Evolutionary conservation across 2,329 filamentous ascomycete species (phyloP).

Genomic region (Neonectria ditissima): DNA sequence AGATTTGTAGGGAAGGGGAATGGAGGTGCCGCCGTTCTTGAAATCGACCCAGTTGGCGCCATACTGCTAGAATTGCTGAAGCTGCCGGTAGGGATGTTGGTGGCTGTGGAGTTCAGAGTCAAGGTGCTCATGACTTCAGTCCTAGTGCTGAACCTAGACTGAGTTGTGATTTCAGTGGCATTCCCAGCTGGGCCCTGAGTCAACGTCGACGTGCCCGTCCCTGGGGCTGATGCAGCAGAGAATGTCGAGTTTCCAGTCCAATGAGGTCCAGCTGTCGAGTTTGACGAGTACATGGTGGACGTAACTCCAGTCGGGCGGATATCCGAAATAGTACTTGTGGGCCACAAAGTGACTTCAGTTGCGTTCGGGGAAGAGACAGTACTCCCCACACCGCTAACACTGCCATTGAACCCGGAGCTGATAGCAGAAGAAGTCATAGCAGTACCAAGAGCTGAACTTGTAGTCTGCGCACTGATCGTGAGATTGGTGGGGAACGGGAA

Average conservation of each 20-base stretch:
- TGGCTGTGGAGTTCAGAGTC: conserved; percentile 22
- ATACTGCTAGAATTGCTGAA: conserved; percentile 8
- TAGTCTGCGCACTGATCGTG: conserved; percentile 21
- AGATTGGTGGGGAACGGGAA: conserved; percentile 19
- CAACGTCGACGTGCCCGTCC: conserved; percentile 7
- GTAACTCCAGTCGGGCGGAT: conserved; percentile 12
- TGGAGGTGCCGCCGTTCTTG: conserved; percentile 21
- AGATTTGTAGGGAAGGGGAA: conserved; percentile 21
- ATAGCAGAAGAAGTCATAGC: conserved; percentile 5
- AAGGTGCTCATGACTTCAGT: conserved; percentile 7
- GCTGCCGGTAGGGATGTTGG: conserved; percentile 8
- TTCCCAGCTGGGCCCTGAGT: conserved; percentile 18
- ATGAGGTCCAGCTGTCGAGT: conserved; percentile 17
- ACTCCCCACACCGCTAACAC: conserved; percentile 16
- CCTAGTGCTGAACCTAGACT: conserved; percentile 14
- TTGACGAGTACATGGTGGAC: conserved; percentile 17
- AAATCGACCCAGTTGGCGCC: conserved; percentile 8
- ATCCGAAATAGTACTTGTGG: conserved; percentile 13
- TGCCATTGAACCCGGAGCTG: conserved; percentile 23
- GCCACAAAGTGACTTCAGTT: conserved; percentile 20
- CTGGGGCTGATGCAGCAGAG: background rate
- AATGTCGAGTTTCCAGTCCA: conserved; percentile 24
- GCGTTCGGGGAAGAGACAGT: conserved; percentile 36
- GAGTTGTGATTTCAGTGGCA: conserved; percentile 14
- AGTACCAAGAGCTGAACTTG: conserved; percentile 8